These are phyloP conservation scores for Sphaerostilbella broomeana DNA, from an alignment of 2,329 filamentous ascomycete genomes.

Conservation along the genomic window DNA sequence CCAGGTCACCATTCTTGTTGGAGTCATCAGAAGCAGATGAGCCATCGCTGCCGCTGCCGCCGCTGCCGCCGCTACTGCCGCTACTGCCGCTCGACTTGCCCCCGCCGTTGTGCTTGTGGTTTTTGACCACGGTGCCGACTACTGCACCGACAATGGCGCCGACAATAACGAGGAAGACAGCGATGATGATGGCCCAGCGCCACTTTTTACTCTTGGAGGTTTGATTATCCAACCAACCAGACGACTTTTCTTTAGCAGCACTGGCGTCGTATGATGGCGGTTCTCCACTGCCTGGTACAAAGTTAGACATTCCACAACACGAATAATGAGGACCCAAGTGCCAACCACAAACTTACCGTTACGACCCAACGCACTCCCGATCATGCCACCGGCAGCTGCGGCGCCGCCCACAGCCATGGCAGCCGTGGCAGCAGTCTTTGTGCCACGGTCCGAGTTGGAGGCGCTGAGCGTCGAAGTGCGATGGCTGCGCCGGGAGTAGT, in stretches of 20 bases:
- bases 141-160: constrained; percentile 68
- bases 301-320: no score
- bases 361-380: constrained; percentile 25
- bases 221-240: constrained; percentile 27
- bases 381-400: constrained; percentile 31
- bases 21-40: constrained; percentile 54
- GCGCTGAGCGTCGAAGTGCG: constrained; percentile 56
- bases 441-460: constrained; percentile 35
- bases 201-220: constrained; percentile 56
- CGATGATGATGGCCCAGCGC: constrained; percentile 60
- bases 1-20: constrained; percentile 60
- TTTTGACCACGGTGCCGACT: constrained; percentile 64
- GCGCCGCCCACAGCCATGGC: constrained; percentile 40
- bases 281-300: not conserved
- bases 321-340: no score
- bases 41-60: constrained; percentile 25
- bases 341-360: constrained; percentile 19
- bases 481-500: constrained; percentile 39
- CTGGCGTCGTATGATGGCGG: constrained; percentile 9
- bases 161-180: constrained; percentile 59
- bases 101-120: constrained; percentile 28
- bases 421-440: constrained; percentile 18
- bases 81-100: constrained; percentile 23
- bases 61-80: constrained; percentile 15
- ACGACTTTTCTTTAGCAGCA: constrained; percentile 15